These are phyloP conservation scores for Fusarium mangiferae DNA, from an alignment of 2,329 filamentous ascomycete species.

Conservation along the genomic window DNA sequence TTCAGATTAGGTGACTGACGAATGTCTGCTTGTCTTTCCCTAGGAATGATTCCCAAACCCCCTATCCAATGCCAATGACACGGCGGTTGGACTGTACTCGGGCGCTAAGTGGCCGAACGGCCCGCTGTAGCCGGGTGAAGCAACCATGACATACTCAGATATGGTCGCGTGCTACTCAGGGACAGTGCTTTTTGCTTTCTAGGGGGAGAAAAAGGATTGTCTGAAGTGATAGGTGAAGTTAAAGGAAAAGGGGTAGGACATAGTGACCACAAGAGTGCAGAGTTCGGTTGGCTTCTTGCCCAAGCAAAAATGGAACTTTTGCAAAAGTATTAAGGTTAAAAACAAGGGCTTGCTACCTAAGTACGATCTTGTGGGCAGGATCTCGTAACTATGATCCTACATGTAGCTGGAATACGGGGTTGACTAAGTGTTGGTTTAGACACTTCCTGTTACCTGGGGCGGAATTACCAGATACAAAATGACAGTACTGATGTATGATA, in stretches of 20 bases:
- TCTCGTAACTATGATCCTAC: neutral
- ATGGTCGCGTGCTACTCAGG: neutral
- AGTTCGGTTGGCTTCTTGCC: no score
- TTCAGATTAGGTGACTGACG: neutral
- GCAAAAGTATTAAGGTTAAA: neutral
- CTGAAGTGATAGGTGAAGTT: neutral
- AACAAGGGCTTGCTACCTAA: neutral
- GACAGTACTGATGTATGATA: no score
- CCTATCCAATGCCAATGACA: neutral
- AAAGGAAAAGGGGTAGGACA: neutral
- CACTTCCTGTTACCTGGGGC: no score
- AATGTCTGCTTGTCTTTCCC: neutral
- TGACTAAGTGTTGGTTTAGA: no score
- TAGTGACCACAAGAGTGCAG: rapidly evolving
- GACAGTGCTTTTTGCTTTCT: rapidly evolving
- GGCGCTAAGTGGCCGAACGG: neutral
- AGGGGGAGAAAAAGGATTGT: no score
- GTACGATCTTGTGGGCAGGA: neutral
- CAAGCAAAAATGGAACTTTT: neutral
- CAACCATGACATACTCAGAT: neutral
- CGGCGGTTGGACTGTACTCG: neutral
- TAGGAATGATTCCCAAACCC: neutral
- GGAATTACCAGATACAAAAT: no score
- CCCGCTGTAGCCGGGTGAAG: neutral
- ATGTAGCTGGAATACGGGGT: neutral